Base-by-base conservation (phyloP, 2,329 filamentous ascomycete species). In the Lecanicillium sp. region DNA sequence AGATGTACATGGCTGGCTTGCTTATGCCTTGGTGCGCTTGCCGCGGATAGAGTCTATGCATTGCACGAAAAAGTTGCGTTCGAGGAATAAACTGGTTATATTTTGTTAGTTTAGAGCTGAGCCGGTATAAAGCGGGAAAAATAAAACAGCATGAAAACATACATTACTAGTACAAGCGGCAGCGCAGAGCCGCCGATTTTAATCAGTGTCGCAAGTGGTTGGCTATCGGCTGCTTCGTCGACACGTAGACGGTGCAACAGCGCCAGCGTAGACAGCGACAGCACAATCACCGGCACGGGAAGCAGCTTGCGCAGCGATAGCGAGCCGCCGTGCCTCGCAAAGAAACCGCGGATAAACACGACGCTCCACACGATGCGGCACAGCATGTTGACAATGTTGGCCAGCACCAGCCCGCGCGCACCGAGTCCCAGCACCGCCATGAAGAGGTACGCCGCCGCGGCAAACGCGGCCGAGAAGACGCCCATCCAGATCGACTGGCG, bases 311-410 rank as follows among this genome's bases (percentile, higher is more conserved):
- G 33, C 15, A 58, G 39, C 3, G 47, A 46, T 31, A 64, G 53
- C 10, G 44, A 39, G 13, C 58, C 59, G 3, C 62, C 66, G 31
- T 72, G 62, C 13, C 54, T 55, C 5, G 41, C 50, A 44, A 94
- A 80, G 56, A 80, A 94, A 0, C 57, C 49, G 25, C 58, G 64
- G 41, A 96, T 84, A 55, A 95, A 98, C 32, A 57, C 54, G 14
- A 66, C 62, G 52, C 88, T 92, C 86, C 88, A 98, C 7, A 77
- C 44, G 41, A 94, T 94, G 44, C 92, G 77, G 51, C 90, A 77
- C 0, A 66, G 62, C 89, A 98, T 95, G 57, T 96, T 97, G 50
- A 95, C 77, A 33, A 77, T 80, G 57, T 97, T 98, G 37, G 89
- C 89, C 48, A 77, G 73, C 0, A 98, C 87, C 31, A 98, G 66